Percentiles rank a stretch among this genome's conserved stretches.
Evolutionary conservation across 108 stramenopile genomes (phyloP).

Genomic region (Nannochloropsis oceanica): DNA sequence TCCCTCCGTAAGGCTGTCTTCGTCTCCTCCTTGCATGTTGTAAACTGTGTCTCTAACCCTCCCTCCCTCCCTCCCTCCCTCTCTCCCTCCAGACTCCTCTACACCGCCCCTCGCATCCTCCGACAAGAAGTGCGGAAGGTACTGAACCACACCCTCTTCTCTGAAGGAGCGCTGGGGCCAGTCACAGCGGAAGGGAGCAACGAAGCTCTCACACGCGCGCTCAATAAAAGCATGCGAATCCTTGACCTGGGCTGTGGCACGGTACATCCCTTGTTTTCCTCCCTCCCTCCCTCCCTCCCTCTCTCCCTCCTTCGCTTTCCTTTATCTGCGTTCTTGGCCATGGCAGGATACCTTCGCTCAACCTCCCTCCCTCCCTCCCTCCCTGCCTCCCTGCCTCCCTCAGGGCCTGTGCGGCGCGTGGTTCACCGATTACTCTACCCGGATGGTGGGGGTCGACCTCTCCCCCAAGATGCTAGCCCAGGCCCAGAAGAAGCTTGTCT

Average conservation of each 20-base stretch:
- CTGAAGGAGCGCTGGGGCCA: neutral
- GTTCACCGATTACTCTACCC: conserved; percentile 10
- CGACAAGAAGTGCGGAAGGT: neutral
- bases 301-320: neutral
- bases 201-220: conserved; percentile 4
- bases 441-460: conserved; percentile 20
- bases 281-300: neutral
- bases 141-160: neutral
- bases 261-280: neutral
- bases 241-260: conserved; percentile 29
- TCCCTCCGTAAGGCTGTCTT: neutral
- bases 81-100: conserved; percentile 5
- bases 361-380: neutral
- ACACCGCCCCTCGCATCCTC: conserved; percentile 24
- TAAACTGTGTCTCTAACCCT: neutral
- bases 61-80: neutral
- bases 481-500: neutral
- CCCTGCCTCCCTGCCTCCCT: neutral
- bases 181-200: neutral
- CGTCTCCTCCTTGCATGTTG: neutral
- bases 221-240: conserved; percentile 6
- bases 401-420: conserved; percentile 21
- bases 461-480: neutral
- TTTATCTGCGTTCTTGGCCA: no score
- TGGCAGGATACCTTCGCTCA: no score